Evolutionary conservation across 768 basidiomycete species (phyloP).

Genomic region (Asterophora parasitica): DNA sequence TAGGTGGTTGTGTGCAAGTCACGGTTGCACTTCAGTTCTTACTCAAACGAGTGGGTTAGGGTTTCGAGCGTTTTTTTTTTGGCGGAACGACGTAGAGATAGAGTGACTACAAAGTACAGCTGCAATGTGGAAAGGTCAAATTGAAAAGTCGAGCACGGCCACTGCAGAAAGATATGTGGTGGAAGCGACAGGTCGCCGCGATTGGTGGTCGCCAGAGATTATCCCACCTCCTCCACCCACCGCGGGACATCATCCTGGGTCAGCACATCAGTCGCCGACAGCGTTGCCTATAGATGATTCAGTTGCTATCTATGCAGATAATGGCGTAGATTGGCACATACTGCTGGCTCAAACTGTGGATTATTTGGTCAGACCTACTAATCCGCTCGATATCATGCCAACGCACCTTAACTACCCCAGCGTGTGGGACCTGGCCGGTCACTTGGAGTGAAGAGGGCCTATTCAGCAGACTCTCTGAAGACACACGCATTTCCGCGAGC

Average conservation of each 20-base stretch:
- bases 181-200: too few species aligned
- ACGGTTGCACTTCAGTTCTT: too few species aligned
- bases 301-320: neutral
- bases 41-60: conserved; percentile 1
- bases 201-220: neutral
- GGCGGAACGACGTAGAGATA: too few species aligned
- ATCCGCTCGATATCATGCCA: neutral
- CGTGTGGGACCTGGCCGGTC: neutral
- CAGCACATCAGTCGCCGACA: conserved; percentile 2
- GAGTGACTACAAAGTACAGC: too few species aligned
- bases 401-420: neutral
- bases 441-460: neutral
- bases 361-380: neutral
- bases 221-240: conserved; percentile 51
- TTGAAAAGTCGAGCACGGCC: too few species aligned
- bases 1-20: neutral
- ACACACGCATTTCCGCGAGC: conserved; percentile 49
- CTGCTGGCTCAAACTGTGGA: neutral
- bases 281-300: too few species aligned
- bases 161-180: too few species aligned
- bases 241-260: conserved; percentile 41
- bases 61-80: too few species aligned
- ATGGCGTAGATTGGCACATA: neutral
- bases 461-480: conserved; percentile 18
- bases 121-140: too few species aligned